A percentile compares a stretch with the other conserved stretches of the same genome.
phyloP scores from a whole-genome alignment of 140 eudicot species.

The Stevia rebaudiana region DNA sequence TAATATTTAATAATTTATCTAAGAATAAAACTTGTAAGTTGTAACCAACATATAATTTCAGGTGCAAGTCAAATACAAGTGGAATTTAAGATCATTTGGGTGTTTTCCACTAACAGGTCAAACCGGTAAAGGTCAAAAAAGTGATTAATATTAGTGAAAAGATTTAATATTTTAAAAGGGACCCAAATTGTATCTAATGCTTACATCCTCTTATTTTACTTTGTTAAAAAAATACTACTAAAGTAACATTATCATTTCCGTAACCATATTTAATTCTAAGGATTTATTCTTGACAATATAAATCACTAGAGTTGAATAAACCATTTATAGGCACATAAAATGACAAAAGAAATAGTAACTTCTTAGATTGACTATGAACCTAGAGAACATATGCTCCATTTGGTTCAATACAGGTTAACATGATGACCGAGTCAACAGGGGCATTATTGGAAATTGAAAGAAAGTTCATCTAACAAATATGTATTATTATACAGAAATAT shows the following conservation, averaged over 20 bases:
- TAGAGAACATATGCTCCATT: not conserved
- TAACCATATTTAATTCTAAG: not conserved
- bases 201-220: not conserved
- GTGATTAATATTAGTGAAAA: not conserved
- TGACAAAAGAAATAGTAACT: not conserved
- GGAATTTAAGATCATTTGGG: not conserved
- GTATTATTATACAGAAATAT: no score
- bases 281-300: not conserved
- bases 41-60: not conserved
- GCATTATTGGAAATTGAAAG: no score
- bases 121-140: not conserved
- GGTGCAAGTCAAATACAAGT: not conserved
- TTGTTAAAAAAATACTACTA: not conserved
- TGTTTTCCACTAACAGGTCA: not conserved
- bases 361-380: not conserved
- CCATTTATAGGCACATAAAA: not conserved
- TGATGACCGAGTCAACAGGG: no score
- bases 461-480: no score
- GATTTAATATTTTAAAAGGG: not conserved
- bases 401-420: not conserved
- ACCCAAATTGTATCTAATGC: not conserved
- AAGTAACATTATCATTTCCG: not conserved
- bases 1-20: not conserved
- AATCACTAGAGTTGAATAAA: not conserved
- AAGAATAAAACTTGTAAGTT: not conserved